phyloP scores from a whole-genome alignment of 2,329 filamentous ascomycete species.

The Colletotrichum spinosum region DNA sequence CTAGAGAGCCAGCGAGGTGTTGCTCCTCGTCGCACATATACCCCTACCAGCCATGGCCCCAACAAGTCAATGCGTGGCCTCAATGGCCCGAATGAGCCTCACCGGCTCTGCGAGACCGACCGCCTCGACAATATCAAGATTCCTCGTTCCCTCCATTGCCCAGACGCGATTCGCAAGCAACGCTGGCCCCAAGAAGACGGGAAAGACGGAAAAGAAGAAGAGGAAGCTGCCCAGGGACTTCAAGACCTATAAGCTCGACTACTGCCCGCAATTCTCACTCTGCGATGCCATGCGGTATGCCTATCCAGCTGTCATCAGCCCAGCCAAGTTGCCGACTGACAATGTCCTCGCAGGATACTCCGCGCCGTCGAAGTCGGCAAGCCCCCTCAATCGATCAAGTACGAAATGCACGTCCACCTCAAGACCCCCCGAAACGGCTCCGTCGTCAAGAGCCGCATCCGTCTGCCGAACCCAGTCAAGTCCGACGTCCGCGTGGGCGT shows the following conservation, averaged over 20 bases:
- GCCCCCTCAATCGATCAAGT: conserved; percentile 79
- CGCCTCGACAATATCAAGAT: conserved; percentile 58
- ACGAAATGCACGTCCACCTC: conserved; percentile 88
- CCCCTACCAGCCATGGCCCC: conserved; percentile 58
- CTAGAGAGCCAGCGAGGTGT: conserved; percentile 10
- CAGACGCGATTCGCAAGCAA: conserved; percentile 58
- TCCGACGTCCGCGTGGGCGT: conserved; percentile 91
- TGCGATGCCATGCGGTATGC: conserved; percentile 91
- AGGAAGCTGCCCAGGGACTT: conserved; percentile 73
- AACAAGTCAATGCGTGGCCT: conserved; percentile 65
- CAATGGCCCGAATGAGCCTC: conserved; percentile 63
- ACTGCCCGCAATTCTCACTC: conserved; percentile 77
- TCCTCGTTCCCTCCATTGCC: conserved; percentile 59
- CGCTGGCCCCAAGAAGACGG: conserved; percentile 56
- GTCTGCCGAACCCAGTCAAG: conserved; percentile 89
- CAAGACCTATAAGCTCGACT: conserved; percentile 73
- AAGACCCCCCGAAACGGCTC: conserved; percentile 88
- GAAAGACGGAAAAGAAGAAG: conserved; percentile 62
- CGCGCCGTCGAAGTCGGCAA: conserved; percentile 92
- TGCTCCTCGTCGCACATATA: conserved; percentile 39
- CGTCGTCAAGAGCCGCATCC: conserved; percentile 86
- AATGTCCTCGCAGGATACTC: conserved; percentile 74
- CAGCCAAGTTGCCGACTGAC: conserved; percentile 17
- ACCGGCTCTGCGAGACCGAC: conserved; percentile 56
- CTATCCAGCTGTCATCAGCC: neutral